Percentiles rank a stretch among this genome's conserved stretches.
Evolutionary conservation across 148 eudicot species (phyloP).

Genomic region (Agrostemma githago): DNA sequence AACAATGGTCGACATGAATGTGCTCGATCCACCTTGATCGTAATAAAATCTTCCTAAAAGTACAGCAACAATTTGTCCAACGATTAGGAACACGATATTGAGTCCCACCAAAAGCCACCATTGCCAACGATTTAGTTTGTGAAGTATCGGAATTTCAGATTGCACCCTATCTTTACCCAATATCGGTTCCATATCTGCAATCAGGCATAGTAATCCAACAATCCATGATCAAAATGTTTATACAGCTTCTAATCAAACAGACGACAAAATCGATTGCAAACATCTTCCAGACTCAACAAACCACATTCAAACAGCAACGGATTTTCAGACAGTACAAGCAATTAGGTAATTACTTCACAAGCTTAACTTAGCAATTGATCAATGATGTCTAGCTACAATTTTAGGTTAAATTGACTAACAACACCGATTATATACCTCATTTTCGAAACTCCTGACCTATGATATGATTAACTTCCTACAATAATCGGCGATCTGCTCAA

Average conservation of each 20-base stretch:
- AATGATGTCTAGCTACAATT: not conserved
- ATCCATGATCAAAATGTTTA: not conserved
- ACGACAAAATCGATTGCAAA: not conserved
- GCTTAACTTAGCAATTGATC: not conserved
- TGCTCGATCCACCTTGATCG: constrained; percentile 80
- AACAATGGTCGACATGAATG: constrained; percentile 74
- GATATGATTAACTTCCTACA: no score
- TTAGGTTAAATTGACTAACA: not conserved
- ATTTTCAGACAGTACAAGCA: no score
- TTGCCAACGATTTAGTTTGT: constrained; percentile 48
- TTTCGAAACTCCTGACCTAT: no score
- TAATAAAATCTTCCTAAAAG: constrained; percentile 80
- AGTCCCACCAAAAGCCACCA: constrained; percentile 78
- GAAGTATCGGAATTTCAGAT: constrained; percentile 23
- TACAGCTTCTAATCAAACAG: not conserved
- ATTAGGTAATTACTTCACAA: not conserved
- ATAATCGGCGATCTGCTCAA: no score
- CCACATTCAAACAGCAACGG: not conserved
- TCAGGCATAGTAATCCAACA: not conserved
- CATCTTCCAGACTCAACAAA: not conserved
- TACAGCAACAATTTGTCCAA: constrained; percentile 77
- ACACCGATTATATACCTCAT: not conserved
- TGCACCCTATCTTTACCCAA: constrained; percentile 28
- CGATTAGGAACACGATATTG: constrained; percentile 54
- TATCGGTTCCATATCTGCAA: constrained; percentile 45